Base-by-base conservation (phyloP, 169 alveolate genomes). In the Eimeria falciformis region DNA sequence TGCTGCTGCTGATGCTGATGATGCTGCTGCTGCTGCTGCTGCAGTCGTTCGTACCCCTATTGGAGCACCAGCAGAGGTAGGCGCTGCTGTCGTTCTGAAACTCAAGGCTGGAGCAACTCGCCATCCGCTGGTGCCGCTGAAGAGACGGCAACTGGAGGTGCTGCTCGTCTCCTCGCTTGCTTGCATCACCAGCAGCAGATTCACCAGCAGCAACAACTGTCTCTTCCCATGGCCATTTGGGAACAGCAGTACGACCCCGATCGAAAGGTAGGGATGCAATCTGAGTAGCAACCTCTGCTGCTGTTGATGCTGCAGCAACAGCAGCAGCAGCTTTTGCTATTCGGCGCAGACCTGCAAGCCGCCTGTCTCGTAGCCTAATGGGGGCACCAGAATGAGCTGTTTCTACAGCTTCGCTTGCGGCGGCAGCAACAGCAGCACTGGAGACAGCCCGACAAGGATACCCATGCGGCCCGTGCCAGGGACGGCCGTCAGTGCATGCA, bases 271-370 rank as follows among this genome's bases (percentile, higher is more conserved):
- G 85, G 11, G 85, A 43, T n/a, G 85, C 58, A 40, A 75, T n/a
- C 40, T 65, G 46, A 6, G 58, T 40, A 75, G 66, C 21, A 47
- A 75, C 85, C 46, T 75, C 85, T 17, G 66, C 85, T 45, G 85
- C 85, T 46, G 85, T 75, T n/a, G 85, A 40, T 5, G 85, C 85
- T 5, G 66, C 65, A 40, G 85, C 85, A 75, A 75, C 66, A 46
- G 85, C 85, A 75, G 85, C 81, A 12, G 56, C 29, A 6, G 81
- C 40, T 53, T 69, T 53, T 6, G 18, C 23, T 7, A 69, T 25
- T 69, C 81, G 50, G 55, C 43, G 47, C 6, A 69, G 81, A 12
- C 81, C 81, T 29, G 81, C 81, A 14, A 69, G 43, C 53, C 81
- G 81, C 81, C 21, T 47, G 56, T 33, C 53, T 45, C 29, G 55